Conservation (phyloP, 2,329 filamentous ascomycete species). For the Clonostachys sp. region DNA sequence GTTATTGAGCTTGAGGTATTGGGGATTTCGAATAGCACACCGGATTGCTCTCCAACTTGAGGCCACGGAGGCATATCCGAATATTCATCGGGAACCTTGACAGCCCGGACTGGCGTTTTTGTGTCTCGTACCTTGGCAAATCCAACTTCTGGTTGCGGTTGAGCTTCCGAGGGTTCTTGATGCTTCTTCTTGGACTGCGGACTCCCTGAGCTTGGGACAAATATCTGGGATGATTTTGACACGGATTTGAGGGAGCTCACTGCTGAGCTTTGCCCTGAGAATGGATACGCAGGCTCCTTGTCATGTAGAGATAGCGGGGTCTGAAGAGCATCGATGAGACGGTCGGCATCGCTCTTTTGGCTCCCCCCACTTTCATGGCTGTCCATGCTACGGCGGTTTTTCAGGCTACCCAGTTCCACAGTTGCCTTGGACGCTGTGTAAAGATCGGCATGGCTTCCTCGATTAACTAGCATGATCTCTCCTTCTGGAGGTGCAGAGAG, state of each 20-base stretch:
- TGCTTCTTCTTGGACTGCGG: not conserved
- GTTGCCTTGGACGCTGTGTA: slow-evolving; percentile 4
- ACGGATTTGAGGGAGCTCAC: slow-evolving; percentile 5
- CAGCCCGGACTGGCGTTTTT: slow-evolving; percentile 38
- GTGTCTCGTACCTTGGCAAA: slow-evolving; percentile 27
- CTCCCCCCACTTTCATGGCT: slow-evolving; percentile 36
- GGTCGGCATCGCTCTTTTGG: slow-evolving; percentile 58
- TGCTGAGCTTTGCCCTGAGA: slow-evolving; percentile 6
- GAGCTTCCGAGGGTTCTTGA: not conserved
- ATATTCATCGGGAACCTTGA: slow-evolving; percentile 45
- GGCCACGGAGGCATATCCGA: slow-evolving; percentile 20
- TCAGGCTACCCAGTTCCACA: slow-evolving; percentile 6
- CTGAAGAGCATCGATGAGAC: slow-evolving; percentile 68
- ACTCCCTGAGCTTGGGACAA: not conserved
- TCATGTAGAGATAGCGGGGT: slow-evolving; percentile 44
- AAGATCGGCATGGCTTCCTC: slow-evolving; percentile 21
- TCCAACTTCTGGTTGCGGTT: not conserved
- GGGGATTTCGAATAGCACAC: slow-evolving; percentile 32
- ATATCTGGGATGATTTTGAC: not conserved
- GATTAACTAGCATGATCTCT: slow-evolving; percentile 60
- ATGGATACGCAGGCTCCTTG: slow-evolving; percentile 23
- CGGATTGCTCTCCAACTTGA: slow-evolving; percentile 21
- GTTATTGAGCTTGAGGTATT: slow-evolving; percentile 4
- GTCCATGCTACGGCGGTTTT: slow-evolving; percentile 23
- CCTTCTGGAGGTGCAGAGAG: slow-evolving; percentile 27